These are phyloP conservation scores for Sclerotinia spermophila DNA, from an alignment of 2,329 filamentous ascomycete genomes.

Conservation along the genomic window DNA sequence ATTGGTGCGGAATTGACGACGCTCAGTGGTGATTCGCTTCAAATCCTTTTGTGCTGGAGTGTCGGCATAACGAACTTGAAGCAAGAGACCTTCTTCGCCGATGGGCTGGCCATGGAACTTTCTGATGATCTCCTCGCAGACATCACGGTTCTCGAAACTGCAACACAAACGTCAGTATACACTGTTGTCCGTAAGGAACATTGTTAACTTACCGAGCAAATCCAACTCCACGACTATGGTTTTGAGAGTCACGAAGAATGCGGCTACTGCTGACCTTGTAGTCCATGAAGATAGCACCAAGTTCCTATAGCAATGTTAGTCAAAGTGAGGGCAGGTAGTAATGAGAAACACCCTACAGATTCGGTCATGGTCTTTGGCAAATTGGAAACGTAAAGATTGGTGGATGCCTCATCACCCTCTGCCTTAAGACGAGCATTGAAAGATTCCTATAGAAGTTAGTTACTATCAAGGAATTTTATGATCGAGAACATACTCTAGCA, in stretches of 20 bases:
- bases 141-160: constrained; percentile 84
- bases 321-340: constrained; percentile 23
- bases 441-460: constrained; percentile 65
- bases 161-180: constrained; percentile 23
- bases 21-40: constrained; percentile 92
- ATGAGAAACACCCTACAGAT: constrained; percentile 59
- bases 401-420: constrained; percentile 82
- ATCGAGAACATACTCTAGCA: constrained; percentile 63
- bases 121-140: constrained; percentile 85
- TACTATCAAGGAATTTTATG: constrained; percentile 20
- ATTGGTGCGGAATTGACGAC: constrained; percentile 90
- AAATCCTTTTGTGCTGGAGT: constrained; percentile 94
- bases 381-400: constrained; percentile 97
- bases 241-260: constrained; percentile 87
- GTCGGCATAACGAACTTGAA: constrained; percentile 95
- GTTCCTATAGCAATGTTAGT: constrained; percentile 51
- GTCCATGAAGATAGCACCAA: constrained; percentile 72
- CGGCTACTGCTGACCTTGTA: constrained; percentile 88
- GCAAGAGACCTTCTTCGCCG: constrained; percentile 74
- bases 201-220: constrained; percentile 76
- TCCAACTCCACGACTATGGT: constrained; percentile 92
- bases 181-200: background rate
- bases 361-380: constrained; percentile 90
- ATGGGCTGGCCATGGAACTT: constrained; percentile 78
- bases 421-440: constrained; percentile 98